Conservation (phyloP, 2,329 filamentous ascomycete genomes). For the Grosmannia huntii region DNA sequence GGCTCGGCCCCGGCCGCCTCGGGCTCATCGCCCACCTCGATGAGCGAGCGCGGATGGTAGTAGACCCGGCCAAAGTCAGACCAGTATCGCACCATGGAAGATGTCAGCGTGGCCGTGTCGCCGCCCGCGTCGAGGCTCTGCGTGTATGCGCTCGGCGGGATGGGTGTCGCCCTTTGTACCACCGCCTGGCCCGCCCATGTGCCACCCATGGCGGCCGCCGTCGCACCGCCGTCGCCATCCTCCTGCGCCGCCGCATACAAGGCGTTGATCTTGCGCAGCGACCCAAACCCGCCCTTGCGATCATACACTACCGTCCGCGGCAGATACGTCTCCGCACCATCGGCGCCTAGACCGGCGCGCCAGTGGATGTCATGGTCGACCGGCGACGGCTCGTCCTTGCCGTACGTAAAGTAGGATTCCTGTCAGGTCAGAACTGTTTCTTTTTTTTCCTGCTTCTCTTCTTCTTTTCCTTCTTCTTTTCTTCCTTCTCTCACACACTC, state of each 20-base stretch:
- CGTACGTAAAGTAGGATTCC: constrained; percentile 97
- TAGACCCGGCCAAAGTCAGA: constrained; percentile 90
- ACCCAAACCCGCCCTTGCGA: constrained; percentile 85
- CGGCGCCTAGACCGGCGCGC: constrained; percentile 65
- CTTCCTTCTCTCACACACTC: neutral
- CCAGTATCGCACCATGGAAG: constrained; percentile 79
- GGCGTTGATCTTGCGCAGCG: constrained; percentile 74
- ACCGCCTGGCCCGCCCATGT: constrained; percentile 46
- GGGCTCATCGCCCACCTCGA: constrained; percentile 45
- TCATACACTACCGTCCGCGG: constrained; percentile 90
- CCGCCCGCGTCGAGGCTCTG: constrained; percentile 62
- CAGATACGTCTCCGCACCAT: constrained; percentile 83
- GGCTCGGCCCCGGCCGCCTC: neutral
- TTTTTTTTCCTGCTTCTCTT: neutral
- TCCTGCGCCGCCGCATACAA: constrained; percentile 54
- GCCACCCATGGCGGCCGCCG: constrained; percentile 6
- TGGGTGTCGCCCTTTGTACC: constrained; percentile 53
- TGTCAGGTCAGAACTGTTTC: constrained; percentile 22
- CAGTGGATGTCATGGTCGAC: constrained; percentile 84
- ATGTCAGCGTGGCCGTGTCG: constrained; percentile 46
- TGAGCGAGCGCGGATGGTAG: constrained; percentile 76
- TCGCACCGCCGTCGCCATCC: neutral
- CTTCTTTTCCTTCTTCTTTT: neutral
- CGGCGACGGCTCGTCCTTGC: constrained; percentile 44
- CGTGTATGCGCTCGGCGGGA: constrained; percentile 65